Evolutionary conservation across 1,284 basidiomycete genomes (phyloP), one percentile per base, ranked within the genome.

Genomic region (Chalciporus sp.): DNA sequence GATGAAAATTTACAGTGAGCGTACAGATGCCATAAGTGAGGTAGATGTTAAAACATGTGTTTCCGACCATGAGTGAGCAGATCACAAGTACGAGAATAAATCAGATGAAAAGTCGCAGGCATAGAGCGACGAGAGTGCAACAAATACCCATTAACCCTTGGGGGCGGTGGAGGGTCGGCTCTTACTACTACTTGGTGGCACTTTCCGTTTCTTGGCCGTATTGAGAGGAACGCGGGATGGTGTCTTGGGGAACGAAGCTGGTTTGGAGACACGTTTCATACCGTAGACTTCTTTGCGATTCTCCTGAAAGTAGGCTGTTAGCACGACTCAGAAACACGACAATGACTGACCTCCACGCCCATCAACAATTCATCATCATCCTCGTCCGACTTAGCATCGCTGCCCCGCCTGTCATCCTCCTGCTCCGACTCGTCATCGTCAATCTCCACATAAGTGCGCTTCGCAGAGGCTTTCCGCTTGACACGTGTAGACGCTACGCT

Each of bases 281-380:
- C 60, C 71, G 23, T 70, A 73, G 10, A 72, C 57, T 57, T 74
- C 73, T 29, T 67, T 66, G 47, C 62, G 70, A 52, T 76, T 73
- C 42, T 68, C 62, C 74, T 75, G 55, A 47, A 49, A 57, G 20
- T 52, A 43, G 17, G 28, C 17, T 2, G 26, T 66, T 12, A 62
- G 49, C 31, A 16, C 48, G 31, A 46, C 53, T 43, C 46, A 27
- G 3, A 27, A 12, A 40, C 17, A 50, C 9, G 16, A 29, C 23
- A 17, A 52, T 31, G 48, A 59, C 73, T 58, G 47, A 83, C 83
- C 72, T 76, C 74, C 26, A 73, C 69, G 28, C 80, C 78, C 65
- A 85, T 75, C 74, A 79, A 75, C 28, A 85, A 60, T 59, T 85
- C 83, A 55, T 85, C 82, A 11, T 83, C 81, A 19, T 77, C 23